Conservation (phyloP, 2,329 filamentous ascomycete genomes). For the Nothophoma quercina region DNA sequence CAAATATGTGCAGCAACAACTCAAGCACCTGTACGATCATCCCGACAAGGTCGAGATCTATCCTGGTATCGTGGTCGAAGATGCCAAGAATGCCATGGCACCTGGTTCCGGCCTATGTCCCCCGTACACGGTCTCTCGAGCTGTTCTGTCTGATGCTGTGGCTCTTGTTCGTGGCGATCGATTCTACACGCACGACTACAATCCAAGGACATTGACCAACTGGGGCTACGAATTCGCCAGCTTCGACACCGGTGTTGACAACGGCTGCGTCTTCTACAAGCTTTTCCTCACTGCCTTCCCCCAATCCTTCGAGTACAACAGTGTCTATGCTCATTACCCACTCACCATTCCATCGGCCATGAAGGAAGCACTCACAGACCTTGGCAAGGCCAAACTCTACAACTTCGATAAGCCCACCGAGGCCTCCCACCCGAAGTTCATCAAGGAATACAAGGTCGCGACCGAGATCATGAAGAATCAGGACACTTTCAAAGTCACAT, state of each 20-base stretch:
- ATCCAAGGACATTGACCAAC: constrained; percentile 76
- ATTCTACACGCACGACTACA: constrained; percentile 78
- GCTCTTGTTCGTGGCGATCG: constrained; percentile 80
- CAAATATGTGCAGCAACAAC: constrained; percentile 69
- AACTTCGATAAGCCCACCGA: constrained; percentile 69
- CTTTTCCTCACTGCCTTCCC: constrained; percentile 82
- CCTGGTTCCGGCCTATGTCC: constrained; percentile 76
- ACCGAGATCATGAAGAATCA: constrained; percentile 68
- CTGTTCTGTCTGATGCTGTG: constrained; percentile 79
- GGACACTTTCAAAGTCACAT: constrained; percentile 69
- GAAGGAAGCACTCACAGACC: constrained; percentile 70
- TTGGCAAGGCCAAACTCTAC: constrained; percentile 73
- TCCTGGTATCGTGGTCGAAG: constrained; percentile 78
- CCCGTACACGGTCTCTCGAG: constrained; percentile 78
- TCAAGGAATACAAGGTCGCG: constrained; percentile 68
- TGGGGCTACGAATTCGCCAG: constrained; percentile 82
- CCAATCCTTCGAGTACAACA: constrained; percentile 77
- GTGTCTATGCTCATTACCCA: constrained; percentile 83
- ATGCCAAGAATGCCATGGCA: constrained; percentile 74
- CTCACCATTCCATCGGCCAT: constrained; percentile 76
- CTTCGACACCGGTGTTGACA: constrained; percentile 76
- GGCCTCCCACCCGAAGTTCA: constrained; percentile 55
- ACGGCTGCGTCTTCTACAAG: constrained; percentile 87
- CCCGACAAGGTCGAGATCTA: constrained; percentile 84
- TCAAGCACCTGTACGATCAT: constrained; percentile 70